These are phyloP conservation scores for Exsudoporus frostii DNA, from an alignment of 768 basidiomycete species.

Conservation along the genomic window DNA sequence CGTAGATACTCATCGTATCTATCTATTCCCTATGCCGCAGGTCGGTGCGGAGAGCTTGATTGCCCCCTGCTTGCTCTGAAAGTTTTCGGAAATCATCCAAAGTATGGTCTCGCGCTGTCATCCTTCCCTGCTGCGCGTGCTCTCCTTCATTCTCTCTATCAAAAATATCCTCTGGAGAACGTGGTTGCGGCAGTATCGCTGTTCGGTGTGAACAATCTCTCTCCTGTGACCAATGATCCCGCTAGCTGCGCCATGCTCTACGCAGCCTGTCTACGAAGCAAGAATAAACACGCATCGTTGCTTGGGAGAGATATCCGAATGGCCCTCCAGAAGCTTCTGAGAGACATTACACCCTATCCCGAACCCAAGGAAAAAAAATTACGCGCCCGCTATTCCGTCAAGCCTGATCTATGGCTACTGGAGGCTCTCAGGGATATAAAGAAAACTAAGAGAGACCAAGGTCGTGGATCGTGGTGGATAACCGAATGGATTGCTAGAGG, in stretches of 20 bases:
- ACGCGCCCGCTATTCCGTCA: constrained; percentile 27
- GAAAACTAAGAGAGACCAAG: constrained; percentile 28
- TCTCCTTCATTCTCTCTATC: constrained; percentile 55
- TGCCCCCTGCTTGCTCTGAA: constrained; percentile 56
- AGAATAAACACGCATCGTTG: constrained; percentile 35
- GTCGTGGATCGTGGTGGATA: constrained; percentile 28
- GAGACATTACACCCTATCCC: constrained; percentile 11
- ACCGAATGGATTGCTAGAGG: constrained; percentile 26
- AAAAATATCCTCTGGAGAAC: constrained; percentile 44
- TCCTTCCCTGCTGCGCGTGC: constrained; percentile 50
- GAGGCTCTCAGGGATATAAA: constrained; percentile 38
- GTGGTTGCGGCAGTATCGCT: constrained; percentile 51
- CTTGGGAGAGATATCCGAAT: constrained; percentile 44
- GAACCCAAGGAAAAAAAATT: constrained; percentile 19
- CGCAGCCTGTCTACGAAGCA: constrained; percentile 50
- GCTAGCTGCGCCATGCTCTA: constrained; percentile 55
- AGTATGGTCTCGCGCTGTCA: constrained; percentile 51
- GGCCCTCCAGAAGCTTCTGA: constrained; percentile 36
- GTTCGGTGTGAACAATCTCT: constrained; percentile 51
- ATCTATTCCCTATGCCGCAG: constrained; percentile 31
- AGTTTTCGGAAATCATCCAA: constrained; percentile 59
- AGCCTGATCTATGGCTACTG: constrained; percentile 37
- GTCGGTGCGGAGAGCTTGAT: constrained; percentile 57
- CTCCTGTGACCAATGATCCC: constrained; percentile 53
- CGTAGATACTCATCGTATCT: not conserved